A percentile compares a stretch with the other conserved stretches of the same genome.
Evolutionary conservation across 2,329 filamentous ascomycete species (phyloP).

Genomic region (Claviceps monticola): DNA sequence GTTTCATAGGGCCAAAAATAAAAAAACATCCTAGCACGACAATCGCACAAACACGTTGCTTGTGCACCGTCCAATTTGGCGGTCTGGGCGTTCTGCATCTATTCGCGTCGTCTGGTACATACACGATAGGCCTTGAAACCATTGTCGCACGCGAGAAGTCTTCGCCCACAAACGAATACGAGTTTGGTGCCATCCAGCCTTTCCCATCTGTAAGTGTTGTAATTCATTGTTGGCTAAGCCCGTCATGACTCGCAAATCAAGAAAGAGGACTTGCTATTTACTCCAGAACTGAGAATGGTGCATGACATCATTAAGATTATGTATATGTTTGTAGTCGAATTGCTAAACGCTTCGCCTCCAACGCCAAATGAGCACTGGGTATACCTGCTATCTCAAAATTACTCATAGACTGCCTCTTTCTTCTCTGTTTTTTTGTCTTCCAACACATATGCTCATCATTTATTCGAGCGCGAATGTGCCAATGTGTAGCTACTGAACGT

Average conservation of each 20-base stretch:
- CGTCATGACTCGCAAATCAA: too few species aligned
- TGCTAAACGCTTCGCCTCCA: too few species aligned
- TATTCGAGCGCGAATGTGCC: neutral
- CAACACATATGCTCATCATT: neutral
- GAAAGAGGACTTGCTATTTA: too few species aligned
- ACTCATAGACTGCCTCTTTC: neutral
- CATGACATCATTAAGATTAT: neutral
- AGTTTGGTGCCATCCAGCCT: neutral
- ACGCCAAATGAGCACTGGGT: too few species aligned
- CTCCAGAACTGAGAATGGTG: neutral
- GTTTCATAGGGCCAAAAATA: too few species aligned
- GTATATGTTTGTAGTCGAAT: too few species aligned
- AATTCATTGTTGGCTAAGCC: neutral
- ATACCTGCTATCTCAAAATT: too few species aligned
- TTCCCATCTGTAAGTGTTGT: neutral
- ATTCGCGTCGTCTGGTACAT: neutral
- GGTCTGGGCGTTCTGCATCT: neutral
- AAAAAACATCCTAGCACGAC: too few species aligned
- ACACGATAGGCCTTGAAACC: neutral
- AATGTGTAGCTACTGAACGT: conserved; percentile 6
- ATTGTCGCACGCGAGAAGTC: neutral
- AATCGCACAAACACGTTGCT: conserved; percentile 1
- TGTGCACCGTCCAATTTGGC: neutral
- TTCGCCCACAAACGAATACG: neutral
- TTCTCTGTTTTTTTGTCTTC: neutral